Evolutionary conservation across 2,329 filamentous ascomycete species (phyloP), one percentile per base, ranked within the genome.

Genomic region (Lachnellula subtilissima): DNA sequence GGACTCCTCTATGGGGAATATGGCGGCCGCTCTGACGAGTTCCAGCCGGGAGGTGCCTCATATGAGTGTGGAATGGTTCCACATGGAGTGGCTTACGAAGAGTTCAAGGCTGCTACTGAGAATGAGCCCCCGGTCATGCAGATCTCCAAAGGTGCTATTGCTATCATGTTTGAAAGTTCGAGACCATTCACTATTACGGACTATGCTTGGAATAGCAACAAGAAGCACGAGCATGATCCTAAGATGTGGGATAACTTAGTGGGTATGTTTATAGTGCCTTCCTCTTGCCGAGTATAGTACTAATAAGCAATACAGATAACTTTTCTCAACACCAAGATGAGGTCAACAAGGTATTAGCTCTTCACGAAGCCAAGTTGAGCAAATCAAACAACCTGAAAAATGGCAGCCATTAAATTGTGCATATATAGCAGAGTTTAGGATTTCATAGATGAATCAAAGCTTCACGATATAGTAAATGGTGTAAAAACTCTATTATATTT

Each of bases 11-110:
- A 73, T 45, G 75, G 75, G 4, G 25, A 79, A 82, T 2, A 70
- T 83, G 11, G 79, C 78, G 0, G 86, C 86, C 71, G 87, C 86
- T 61, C 78, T 86, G 54, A 82, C 84, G 68, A 87, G 86, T 78
- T 79, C 64, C 71, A 74, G 56, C 76, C 77, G 5, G 76, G 76
- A 17, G 74, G 76, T 42, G 72, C 74, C 12, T 73, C 70, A 22
- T 73, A 76, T 52, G 71, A 73, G 55, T 69, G 67, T 23, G 70
- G 71, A 4, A 65, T 63, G 69, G 75, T 76, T 1, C 80, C 80
- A 1, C 80, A 83, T 62, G 78, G 79, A 3, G 74, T 61, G 0
- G 75, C 75, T 1, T 72, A 77, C 60, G 72, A 72, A 52, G 72
- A 76, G 46, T 76, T 76, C 62, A 73, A 75, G 56, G 15, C 67